Percentiles rank a stretch among this genome's conserved stretches.
Evolutionary conservation across 176 grass and related monocot species (phyloP).

Genomic region (Oryza brachyantha): DNA sequence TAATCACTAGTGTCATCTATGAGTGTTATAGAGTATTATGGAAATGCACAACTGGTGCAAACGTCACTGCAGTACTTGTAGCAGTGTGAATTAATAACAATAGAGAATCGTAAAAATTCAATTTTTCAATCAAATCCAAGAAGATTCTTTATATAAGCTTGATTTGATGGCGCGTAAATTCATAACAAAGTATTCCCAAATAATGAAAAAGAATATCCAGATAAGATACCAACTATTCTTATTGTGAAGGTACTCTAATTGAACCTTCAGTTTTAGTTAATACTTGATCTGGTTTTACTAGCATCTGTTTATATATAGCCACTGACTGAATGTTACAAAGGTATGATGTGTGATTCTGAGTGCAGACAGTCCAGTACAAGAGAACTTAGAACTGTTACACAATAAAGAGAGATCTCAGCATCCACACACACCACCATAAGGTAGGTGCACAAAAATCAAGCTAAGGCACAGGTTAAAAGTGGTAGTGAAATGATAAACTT

Average conservation of each 20-base stretch:
- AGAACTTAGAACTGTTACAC: neutral
- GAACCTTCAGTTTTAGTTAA: neutral
- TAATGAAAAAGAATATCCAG: slow-evolving; percentile 6
- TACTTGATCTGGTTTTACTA: slow-evolving; percentile 1
- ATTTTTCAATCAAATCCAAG: neutral
- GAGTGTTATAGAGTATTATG: slow-evolving; percentile 3
- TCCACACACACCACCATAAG: neutral
- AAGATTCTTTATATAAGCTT: neutral
- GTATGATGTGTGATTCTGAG: neutral
- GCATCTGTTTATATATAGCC: neutral
- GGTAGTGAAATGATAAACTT: neutral
- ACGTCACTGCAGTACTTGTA: neutral
- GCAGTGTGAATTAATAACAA: neutral
- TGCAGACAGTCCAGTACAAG: neutral
- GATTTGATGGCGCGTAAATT: slow-evolving; percentile 3
- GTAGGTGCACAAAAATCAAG: neutral
- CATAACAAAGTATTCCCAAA: neutral
- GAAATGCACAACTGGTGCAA: neutral
- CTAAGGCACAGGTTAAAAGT: neutral
- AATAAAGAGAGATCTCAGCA: neutral
- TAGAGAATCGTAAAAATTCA: neutral
- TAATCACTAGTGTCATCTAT: slow-evolving; percentile 1
- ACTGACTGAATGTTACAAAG: neutral
- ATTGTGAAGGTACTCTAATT: neutral
- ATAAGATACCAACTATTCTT: neutral